These are phyloP conservation scores for Cryptococcus sp. DNA, from an alignment of 1,284 basidiomycete species.

Conservation along the genomic window DNA sequence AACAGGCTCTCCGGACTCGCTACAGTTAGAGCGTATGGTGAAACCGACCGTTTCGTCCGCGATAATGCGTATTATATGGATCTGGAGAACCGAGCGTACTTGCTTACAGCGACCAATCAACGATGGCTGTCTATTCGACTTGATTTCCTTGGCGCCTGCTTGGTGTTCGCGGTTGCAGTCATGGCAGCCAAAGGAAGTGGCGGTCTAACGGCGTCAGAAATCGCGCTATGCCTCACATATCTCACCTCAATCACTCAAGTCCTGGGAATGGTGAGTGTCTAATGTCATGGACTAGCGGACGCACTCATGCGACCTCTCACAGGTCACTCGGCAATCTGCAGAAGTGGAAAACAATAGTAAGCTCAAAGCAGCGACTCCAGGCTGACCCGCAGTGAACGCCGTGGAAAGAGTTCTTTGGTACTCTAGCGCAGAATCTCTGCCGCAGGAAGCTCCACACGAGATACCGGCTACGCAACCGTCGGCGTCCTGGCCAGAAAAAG, in stretches of 20 bases:
- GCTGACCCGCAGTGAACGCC: conserved; percentile 61
- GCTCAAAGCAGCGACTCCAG: not conserved
- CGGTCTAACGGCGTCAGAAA: conserved; percentile 66
- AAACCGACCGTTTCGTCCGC: conserved; percentile 64
- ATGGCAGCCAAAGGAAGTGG: conserved; percentile 55
- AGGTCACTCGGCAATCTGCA: conserved; percentile 62
- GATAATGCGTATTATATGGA: conserved; percentile 74
- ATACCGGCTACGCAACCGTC: conserved; percentile 61
- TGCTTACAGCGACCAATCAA: conserved; percentile 52
- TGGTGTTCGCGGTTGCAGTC: conserved; percentile 65
- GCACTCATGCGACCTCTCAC: not conserved
- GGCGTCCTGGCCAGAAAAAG: conserved; percentile 48
- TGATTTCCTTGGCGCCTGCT: conserved; percentile 68
- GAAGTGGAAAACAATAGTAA: conserved; percentile 62
- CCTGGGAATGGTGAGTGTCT: conserved; percentile 56
- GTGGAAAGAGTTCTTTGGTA: conserved; percentile 72
- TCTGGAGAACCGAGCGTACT: conserved; percentile 68
- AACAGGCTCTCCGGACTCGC: conserved; percentile 64
- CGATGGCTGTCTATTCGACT: conserved; percentile 79
- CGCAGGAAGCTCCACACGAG: conserved; percentile 68
- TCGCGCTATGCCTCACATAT: conserved; percentile 71
- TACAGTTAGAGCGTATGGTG: conserved; percentile 73
- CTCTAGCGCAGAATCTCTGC: conserved; percentile 57
- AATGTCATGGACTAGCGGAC: not conserved
- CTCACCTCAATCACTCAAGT: conserved; percentile 59